Base-by-base conservation (phyloP, 2,329 filamentous ascomycete genomes). In the Parastagonospora nodorum region DNA sequence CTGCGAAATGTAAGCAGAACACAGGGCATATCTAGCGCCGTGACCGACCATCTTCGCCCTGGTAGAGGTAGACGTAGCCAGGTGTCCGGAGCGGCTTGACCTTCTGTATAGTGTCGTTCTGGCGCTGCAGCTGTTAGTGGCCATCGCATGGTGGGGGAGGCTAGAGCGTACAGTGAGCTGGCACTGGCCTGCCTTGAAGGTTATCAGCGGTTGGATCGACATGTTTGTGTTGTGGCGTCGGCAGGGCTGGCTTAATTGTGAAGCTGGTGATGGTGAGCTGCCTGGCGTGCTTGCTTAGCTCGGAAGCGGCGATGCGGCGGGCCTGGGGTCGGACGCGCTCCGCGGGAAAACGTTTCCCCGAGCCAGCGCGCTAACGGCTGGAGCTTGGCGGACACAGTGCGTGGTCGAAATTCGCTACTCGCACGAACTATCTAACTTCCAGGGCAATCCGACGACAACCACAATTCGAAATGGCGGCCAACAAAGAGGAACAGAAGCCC, bases 111-210 rank as follows among this genome's bases (percentile, higher is more conserved):
- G 61, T 64, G 52, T 61, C 60, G 40, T 60, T 57, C 45, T 56
- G 61, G 49, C 61, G 56, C 59, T 61, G 53, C 32, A 14, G 36
- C 45, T 31, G 55, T 71, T 43, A 72, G 67, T 47, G 19, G 5
- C 19, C 33, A 9, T 33, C 19, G 9, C 10, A 8, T 8, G 8
- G 4, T 32, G 11, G 9, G 4, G 5, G 16, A 2, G 14, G 8
- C 12, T 32, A 8, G 2, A 33, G 81, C 88, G 71, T 78, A 96
- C 92, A 73, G 92, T 87, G 54, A 93, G 74, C 45, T 94, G 87
- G 78, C 93, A 97, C 74, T 84, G 85, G 75, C 93, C 93, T 59
- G 93, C 93, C 82, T 96, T 97, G 84, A 97, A 97, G 12, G 92
- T 96, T 73, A 97, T 92, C 70, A 96, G 84, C 29, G 93, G 92